Conservation (phyloP, 192 early-diverging fungal species). For the Coemansia sp. region DNA sequence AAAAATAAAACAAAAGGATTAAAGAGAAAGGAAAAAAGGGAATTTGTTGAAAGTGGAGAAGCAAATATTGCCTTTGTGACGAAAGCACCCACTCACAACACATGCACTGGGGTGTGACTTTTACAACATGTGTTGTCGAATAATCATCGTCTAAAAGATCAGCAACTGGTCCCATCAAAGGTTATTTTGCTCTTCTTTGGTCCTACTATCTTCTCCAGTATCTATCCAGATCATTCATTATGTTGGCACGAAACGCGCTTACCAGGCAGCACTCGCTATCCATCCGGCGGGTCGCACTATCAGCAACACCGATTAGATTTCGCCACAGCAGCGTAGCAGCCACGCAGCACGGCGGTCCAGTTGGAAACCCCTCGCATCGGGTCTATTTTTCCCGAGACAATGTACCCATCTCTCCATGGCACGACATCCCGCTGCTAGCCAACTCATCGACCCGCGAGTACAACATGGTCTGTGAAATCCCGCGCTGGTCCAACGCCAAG, state of each 20-base stretch:
- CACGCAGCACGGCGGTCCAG: constrained; percentile 24
- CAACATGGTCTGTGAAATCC: constrained; percentile 99
- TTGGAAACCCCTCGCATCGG: constrained; percentile 27
- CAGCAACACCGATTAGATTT: not conserved
- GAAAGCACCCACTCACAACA: constrained; percentile 7
- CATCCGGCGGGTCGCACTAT: not conserved
- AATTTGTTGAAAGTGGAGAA: not conserved
- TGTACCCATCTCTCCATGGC: constrained; percentile 90
- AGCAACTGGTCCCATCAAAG: not conserved
- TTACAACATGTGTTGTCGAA: not conserved
- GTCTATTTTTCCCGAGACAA: constrained; percentile 64
- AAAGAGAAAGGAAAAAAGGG: not conserved
- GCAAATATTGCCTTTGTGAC: constrained; percentile 12
- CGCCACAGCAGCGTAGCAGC: constrained; percentile 14
- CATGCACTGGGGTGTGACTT: not conserved
- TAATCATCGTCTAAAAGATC: not conserved
- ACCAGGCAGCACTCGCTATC: not conserved
- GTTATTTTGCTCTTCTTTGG: not conserved
- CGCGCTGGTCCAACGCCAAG: constrained; percentile 98
- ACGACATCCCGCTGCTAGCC: constrained; percentile 95
- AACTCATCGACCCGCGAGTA: constrained; percentile 74
- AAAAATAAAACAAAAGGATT: not conserved
- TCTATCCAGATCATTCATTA: not conserved
- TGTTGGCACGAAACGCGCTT: constrained; percentile 12
- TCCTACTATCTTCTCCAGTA: not conserved